Percentiles rank a stretch among this genome's conserved stretches.
Conservation (phyloP, 2,329 filamentous ascomycete genomes). For the Fusarium fracticaudum region DNA sequence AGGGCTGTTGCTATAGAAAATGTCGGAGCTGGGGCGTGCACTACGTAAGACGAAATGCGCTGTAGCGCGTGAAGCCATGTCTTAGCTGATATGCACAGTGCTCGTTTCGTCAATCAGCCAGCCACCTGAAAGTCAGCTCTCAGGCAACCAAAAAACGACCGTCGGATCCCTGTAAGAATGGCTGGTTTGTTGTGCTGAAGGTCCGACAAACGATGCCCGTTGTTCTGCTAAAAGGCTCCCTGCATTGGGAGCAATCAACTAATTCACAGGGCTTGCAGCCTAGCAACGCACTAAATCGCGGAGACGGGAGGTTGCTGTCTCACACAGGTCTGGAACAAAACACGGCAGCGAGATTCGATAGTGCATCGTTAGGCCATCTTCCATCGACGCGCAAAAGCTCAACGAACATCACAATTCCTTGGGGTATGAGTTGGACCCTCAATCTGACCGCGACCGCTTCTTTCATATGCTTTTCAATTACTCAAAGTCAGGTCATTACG, state of each 20-base stretch:
- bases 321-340: background rate
- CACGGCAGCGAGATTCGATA: background rate
- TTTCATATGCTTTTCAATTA: background rate
- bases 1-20: background rate
- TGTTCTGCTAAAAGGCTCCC: background rate
- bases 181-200: background rate
- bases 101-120: background rate
- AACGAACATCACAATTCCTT: no score
- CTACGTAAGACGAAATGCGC: background rate
- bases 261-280: background rate
- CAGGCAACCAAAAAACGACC: background rate
- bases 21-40: background rate
- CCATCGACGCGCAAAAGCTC: background rate
- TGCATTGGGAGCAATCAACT: background rate
- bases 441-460: background rate
- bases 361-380: background rate
- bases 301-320: background rate
- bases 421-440: background rate
- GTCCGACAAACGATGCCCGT: background rate
- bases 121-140: background rate
- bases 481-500: background rate
- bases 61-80: background rate
- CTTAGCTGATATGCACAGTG: background rate
- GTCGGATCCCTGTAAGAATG: background rate
- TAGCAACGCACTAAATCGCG: background rate